Conservation (phyloP, 129 eudicot genomes). For the Daucus carota region DNA sequence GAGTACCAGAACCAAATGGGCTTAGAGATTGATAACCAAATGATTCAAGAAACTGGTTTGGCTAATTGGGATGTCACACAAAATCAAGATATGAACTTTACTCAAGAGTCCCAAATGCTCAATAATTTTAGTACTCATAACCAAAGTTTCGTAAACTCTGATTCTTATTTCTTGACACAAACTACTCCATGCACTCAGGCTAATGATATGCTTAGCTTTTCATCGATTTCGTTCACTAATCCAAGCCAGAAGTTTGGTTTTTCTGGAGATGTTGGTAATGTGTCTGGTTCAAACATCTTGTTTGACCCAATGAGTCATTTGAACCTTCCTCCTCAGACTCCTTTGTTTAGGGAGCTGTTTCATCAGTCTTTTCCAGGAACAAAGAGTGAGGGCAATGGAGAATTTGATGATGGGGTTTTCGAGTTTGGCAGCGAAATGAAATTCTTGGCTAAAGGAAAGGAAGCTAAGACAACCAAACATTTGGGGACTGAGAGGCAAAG, state of each 20-base stretch:
- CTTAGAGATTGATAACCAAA: constrained; percentile 30
- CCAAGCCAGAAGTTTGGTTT: constrained; percentile 19
- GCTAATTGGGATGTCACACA: constrained; percentile 20
- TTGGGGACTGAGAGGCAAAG: constrained; percentile 76
- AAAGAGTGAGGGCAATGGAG: constrained; percentile 26
- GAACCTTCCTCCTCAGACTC: constrained; percentile 80
- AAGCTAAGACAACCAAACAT: constrained; percentile 52
- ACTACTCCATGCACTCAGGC: constrained; percentile 37
- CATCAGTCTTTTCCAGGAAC: constrained; percentile 47
- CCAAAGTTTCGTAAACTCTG: constrained; percentile 22
- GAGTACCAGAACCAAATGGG: constrained; percentile 29
- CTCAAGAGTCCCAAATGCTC: constrained; percentile 22
- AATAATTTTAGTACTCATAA: constrained; percentile 11
- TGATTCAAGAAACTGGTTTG: constrained; percentile 10
- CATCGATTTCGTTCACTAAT: constrained; percentile 45
- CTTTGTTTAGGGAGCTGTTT: constrained; percentile 58
- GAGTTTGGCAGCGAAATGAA: constrained; percentile 46
- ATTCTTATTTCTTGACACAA: background rate
- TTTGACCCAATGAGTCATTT: constrained; percentile 61
- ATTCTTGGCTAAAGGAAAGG: constrained; percentile 31
- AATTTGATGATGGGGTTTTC: constrained; percentile 43
- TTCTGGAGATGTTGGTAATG: background rate
- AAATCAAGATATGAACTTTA: constrained; percentile 11
- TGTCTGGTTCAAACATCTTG: constrained; percentile 8
- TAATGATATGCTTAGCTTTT: constrained; percentile 61